Evolutionary conservation across 306 rosid genomes (phyloP).

Genomic region (Vicia villosa): DNA sequence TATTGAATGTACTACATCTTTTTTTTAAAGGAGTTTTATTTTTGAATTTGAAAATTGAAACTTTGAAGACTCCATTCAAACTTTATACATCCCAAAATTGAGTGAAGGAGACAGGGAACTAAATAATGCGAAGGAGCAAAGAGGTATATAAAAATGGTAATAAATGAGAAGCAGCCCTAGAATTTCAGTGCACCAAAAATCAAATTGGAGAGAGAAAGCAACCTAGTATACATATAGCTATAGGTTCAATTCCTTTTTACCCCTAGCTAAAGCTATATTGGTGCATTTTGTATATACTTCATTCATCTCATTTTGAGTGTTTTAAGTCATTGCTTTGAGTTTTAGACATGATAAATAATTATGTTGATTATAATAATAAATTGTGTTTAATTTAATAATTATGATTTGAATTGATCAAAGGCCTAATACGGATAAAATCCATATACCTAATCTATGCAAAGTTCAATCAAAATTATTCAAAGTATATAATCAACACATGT

Average conservation of each 20-base stretch:
- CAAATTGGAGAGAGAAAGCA: constrained; percentile 33
- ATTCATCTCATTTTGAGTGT: too few relatives aligned
- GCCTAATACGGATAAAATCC: too few relatives aligned
- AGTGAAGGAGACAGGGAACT: constrained; percentile 36
- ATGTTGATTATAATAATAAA: too few relatives aligned
- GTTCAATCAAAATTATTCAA: too few relatives aligned
- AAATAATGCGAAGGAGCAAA: constrained; percentile 28
- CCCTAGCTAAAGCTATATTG: not conserved
- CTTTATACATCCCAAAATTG: constrained; percentile 10
- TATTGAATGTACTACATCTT: too few relatives aligned
- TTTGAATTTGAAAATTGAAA: not conserved
- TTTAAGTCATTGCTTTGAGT: too few relatives aligned
- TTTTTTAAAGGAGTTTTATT: not conserved
- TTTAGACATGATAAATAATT: too few relatives aligned
- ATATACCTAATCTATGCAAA: too few relatives aligned
- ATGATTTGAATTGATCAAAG: too few relatives aligned
- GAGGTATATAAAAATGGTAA: constrained; percentile 39
- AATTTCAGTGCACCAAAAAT: constrained; percentile 48
- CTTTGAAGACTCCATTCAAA: not conserved
- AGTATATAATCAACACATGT: too few relatives aligned
- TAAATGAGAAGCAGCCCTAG: constrained; percentile 46
- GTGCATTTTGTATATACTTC: too few relatives aligned
- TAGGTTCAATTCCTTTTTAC: not conserved
- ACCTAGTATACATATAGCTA: not conserved
- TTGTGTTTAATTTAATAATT: too few relatives aligned